Base-by-base conservation (phyloP, 2,329 filamentous ascomycete genomes). In the Bipolaris gigantea region DNA sequence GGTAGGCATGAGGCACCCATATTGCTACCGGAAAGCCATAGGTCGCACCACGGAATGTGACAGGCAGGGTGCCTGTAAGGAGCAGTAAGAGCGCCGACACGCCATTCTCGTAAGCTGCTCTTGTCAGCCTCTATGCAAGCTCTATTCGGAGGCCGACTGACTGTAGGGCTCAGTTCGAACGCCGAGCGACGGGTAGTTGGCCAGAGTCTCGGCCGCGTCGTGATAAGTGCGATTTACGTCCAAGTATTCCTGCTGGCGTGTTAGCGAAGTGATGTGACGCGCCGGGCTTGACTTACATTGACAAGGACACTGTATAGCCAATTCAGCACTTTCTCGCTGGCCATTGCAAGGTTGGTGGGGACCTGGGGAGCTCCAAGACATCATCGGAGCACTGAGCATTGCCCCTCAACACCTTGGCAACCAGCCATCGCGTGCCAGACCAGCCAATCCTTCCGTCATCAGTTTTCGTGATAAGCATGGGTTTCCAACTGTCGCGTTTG, bases 161-260 rank as follows among this genome's bases (percentile, higher is more conserved):
- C 92, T 97, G 76, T 97, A 95, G 47, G 97, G 92, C 74, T 97
- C 92, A 57, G 94, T 99, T 64, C 90, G 85, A 23, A 92, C 91
- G 8, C 88, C 84, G 19, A 99, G 81, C 2, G 90, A 89, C 7
- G 91, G 85, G 70, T 92, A 91, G 63, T 89, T 84, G 30, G 89
- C 84, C 48, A 99, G 85, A 25, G 87, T 85, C 70, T 91, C 88
- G 59, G 90, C 92, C 64, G 95, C 87, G 76, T 97, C 92, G 73
- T 89, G 89, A 78, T 97, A 97, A 49, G 92, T 91, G 57, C 92
- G 88, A 71, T 93, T 95, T 55, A 95, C 88, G 78, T 97, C 90
- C 73, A 87, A 86, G 73, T 99, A 97, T 83, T 96, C 91, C 90
- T 97, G 48, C 1, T 2, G 2, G 2, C 5, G 2, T 11, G 5